Conservation (phyloP, 108 stramenopile genomes). For the Chaetoceros tenuissimus region DNA sequence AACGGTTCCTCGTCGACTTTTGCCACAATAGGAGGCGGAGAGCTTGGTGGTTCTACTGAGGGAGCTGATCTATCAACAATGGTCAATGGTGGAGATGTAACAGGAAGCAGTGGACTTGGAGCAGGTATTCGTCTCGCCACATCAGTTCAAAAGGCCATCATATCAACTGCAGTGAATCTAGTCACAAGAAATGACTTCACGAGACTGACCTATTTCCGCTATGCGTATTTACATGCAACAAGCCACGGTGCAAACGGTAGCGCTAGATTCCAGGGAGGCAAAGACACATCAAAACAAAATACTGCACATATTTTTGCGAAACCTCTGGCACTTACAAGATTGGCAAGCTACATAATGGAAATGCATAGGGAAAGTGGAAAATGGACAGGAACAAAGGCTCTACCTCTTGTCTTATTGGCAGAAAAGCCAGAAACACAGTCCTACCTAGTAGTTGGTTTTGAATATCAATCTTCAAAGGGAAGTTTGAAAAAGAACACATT, state of each 20-base stretch:
- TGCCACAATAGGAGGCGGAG: conserved; percentile 14
- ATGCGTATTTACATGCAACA: conserved; percentile 70
- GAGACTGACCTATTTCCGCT: conserved; percentile 76
- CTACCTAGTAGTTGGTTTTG: conserved; percentile 87
- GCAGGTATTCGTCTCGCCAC: conserved; percentile 76
- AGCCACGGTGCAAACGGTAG: conserved; percentile 26
- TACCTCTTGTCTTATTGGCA: conserved; percentile 79
- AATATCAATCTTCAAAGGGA: conserved; percentile 68
- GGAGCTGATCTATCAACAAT: conserved; percentile 50
- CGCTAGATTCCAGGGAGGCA: conserved; percentile 21
- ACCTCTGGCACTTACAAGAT: conserved; percentile 62
- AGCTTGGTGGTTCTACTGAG: conserved; percentile 27
- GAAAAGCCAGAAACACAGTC: conserved; percentile 65
- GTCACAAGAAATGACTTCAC: conserved; percentile 72
- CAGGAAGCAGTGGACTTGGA: conserved; percentile 55
- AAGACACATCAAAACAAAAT: conserved; percentile 7
- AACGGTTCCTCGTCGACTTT: conserved; percentile 26
- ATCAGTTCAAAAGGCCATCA: conserved; percentile 55
- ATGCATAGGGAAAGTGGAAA: conserved; percentile 88
- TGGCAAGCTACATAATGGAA: conserved; percentile 82
- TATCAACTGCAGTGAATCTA: conserved; percentile 57
- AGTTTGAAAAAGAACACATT: conserved; percentile 71
- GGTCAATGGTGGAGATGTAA: conserved; percentile 71
- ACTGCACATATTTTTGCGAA: conserved; percentile 60
- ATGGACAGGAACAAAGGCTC: conserved; percentile 78